Evolutionary conservation across 2,329 filamentous ascomycete species (phyloP).

Genomic region (Fusarium pseudoanthophilum): DNA sequence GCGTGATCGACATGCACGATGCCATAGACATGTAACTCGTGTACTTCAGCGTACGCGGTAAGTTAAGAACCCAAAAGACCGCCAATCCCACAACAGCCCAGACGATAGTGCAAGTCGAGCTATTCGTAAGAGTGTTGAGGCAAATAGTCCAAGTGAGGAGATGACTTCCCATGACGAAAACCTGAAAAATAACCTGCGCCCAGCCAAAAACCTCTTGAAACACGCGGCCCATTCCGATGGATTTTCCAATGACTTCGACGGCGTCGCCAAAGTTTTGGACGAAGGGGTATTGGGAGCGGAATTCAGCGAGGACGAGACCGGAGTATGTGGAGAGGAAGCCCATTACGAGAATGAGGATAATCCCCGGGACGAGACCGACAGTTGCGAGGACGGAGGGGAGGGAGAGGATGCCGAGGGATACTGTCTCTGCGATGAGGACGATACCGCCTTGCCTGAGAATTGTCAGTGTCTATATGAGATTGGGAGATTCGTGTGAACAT

Average conservation of each 20-base stretch:
- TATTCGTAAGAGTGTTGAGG: constrained; percentile 70
- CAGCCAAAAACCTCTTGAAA: constrained; percentile 69
- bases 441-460: constrained; percentile 55
- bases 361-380: constrained; percentile 76
- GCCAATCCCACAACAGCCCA: constrained; percentile 70
- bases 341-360: constrained; percentile 75
- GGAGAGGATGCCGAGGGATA: constrained; percentile 69
- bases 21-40: constrained; percentile 71
- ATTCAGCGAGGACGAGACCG: constrained; percentile 69
- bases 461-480: no score
- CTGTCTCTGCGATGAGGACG: constrained; percentile 57
- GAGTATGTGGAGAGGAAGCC: constrained; percentile 75
- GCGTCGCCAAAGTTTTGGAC: constrained; percentile 74
- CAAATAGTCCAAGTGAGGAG: constrained; percentile 75
- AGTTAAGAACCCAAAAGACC: constrained; percentile 67
- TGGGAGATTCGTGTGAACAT: constrained; percentile 11
- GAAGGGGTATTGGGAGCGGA: constrained; percentile 76
- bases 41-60: constrained; percentile 71
- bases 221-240: constrained; percentile 59
- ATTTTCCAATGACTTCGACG: constrained; percentile 63
- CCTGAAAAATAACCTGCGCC: constrained; percentile 68
- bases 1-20: constrained; percentile 70
- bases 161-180: constrained; percentile 77
- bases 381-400: constrained; percentile 80
- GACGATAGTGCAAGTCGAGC: constrained; percentile 70